These are phyloP conservation scores for Aureobasidium leucospermi DNA, from an alignment of 2,329 filamentous ascomycete genomes.

Conservation along the genomic window DNA sequence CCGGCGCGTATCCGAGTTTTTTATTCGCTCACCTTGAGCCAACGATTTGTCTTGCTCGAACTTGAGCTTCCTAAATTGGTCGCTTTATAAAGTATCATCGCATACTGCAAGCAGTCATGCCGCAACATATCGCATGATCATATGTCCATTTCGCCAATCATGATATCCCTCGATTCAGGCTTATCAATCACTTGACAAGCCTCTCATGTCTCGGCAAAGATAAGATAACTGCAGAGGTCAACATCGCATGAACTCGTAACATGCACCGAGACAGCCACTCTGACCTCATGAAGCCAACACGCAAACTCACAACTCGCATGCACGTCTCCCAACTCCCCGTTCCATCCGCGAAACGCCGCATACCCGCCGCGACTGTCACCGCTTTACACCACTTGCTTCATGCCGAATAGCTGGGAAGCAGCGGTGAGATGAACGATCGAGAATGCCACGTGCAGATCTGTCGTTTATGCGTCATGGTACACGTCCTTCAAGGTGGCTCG, in stretches of 20 bases:
- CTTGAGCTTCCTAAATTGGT: neutral
- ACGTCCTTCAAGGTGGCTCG: neutral
- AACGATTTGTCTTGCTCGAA: neutral
- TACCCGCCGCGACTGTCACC: neutral
- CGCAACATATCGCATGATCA: neutral
- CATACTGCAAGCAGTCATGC: neutral
- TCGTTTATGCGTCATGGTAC: neutral
- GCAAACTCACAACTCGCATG: neutral
- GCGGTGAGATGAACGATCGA: neutral
- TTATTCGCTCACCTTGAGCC: neutral
- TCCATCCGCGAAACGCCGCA: constrained; percentile 1
- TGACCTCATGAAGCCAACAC: neutral
- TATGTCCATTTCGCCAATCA: neutral
- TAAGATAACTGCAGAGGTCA: neutral
- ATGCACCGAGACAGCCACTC: neutral
- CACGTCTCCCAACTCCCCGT: neutral
- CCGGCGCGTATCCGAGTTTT: neutral
- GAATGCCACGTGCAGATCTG: constrained; percentile 2
- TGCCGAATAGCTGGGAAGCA: neutral
- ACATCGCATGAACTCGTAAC: neutral
- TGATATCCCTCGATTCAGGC: neutral
- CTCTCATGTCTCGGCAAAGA: neutral
- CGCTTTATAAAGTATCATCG: neutral
- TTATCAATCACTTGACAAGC: neutral
- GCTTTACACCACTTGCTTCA: neutral